Conservation (phyloP, 495 filamentous ascomycete species). For the Hypoxylon lenormandii region DNA sequence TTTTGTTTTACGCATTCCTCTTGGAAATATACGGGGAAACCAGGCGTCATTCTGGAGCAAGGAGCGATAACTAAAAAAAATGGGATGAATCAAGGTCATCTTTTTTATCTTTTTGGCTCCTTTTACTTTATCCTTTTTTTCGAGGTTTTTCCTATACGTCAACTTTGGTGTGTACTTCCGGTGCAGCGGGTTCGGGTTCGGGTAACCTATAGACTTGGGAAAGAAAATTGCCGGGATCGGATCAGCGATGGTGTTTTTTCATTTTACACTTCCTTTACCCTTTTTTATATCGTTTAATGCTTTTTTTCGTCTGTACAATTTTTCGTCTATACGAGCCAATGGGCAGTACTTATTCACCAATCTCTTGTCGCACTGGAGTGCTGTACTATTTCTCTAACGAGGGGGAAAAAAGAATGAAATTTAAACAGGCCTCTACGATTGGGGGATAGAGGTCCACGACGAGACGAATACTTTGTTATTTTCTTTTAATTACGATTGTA, state of each 20-base stretch:
- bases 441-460: slow-evolving; percentile 20
- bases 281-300: slow-evolving; percentile 32
- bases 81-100: slow-evolving; percentile 1
- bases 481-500: slow-evolving; percentile 39
- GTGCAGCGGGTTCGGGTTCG: slow-evolving; percentile 23
- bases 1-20: slow-evolving; percentile 29
- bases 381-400: slow-evolving; percentile 35
- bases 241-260: slow-evolving; percentile 39
- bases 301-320: slow-evolving; percentile 39
- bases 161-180: slow-evolving; percentile 13
- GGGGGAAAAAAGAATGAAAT: slow-evolving; percentile 15
- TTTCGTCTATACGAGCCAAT: slow-evolving; percentile 9
- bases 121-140: neutral
- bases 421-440: slow-evolving; percentile 18
- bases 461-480: slow-evolving; percentile 34
- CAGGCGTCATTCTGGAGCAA: slow-evolving; percentile 32
- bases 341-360: slow-evolving; percentile 11
- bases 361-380: slow-evolving; percentile 19
- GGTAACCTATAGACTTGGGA: slow-evolving; percentile 42
- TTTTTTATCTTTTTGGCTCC: slow-evolving; percentile 10
- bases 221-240: slow-evolving; percentile 39
- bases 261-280: slow-evolving; percentile 3
- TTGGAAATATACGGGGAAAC: slow-evolving; percentile 2
- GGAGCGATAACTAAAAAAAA: neutral
- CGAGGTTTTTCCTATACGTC: slow-evolving; percentile 12